Conservation (phyloP, 2,329 filamentous ascomycete genomes). For the Apiospora rasikravindrae region DNA sequence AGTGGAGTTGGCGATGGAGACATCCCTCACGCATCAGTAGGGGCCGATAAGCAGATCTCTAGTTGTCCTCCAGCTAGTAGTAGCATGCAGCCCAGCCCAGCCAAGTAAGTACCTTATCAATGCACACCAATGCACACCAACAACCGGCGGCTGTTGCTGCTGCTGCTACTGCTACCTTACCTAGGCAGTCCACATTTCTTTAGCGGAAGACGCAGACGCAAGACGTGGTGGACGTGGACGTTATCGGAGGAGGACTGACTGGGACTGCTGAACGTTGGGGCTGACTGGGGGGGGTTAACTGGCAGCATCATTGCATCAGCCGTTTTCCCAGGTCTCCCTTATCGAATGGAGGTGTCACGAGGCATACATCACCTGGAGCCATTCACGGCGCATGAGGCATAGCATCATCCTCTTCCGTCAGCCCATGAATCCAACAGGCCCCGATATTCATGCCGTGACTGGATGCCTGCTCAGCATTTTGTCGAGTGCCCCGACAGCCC, state of each 20-base stretch:
- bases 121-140: background rate
- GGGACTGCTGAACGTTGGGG: slow-evolving; percentile 6
- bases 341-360: slow-evolving; percentile 17
- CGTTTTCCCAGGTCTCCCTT: background rate
- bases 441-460: slow-evolving; percentile 7
- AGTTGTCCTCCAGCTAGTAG: background rate
- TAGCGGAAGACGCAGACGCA: background rate
- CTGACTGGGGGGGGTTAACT: background rate
- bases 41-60: slow-evolving; percentile 10
- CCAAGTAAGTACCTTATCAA: background rate
- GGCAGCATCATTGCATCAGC: slow-evolving; percentile 7
- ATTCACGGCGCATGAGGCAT: slow-evolving; percentile 16
- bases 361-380: slow-evolving; percentile 17
- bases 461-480: background rate
- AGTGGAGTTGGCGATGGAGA: slow-evolving; percentile 10
- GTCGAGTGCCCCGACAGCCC: background rate
- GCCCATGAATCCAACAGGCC: slow-evolving; percentile 9
- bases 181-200: background rate
- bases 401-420: slow-evolving; percentile 7
- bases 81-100: background rate
- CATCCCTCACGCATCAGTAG: background rate
- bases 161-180: background rate
- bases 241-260: background rate
- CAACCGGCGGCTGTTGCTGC: too few species aligned
- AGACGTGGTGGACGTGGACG: background rate